Percentiles rank a stretch among this genome's conserved stretches.
phyloP scores from a whole-genome alignment of 2,329 filamentous ascomycete species.

The Aureobasidium sp. region DNA sequence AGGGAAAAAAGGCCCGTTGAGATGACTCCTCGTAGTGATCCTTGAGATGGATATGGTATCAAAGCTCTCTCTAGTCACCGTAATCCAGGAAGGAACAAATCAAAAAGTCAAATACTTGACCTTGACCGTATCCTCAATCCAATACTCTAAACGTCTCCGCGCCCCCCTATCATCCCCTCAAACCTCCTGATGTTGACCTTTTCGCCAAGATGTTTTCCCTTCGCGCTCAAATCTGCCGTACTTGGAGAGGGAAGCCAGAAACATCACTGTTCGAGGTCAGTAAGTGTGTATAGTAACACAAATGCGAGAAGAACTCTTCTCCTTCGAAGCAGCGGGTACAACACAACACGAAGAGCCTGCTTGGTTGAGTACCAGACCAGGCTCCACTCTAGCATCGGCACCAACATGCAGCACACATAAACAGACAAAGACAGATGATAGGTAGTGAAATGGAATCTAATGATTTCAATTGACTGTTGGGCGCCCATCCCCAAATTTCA shows the following conservation, averaged over 20 bases:
- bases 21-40: too few relatives aligned
- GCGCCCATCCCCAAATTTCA: slow-evolving; percentile 9
- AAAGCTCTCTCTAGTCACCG: neutral
- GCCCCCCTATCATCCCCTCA: neutral
- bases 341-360: neutral
- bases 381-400: neutral
- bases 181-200: neutral
- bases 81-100: neutral
- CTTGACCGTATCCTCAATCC: neutral
- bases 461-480: slow-evolving; percentile 12
- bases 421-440: neutral
- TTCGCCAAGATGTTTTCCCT: too few relatives aligned
- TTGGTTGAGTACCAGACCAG: neutral
- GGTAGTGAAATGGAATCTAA: slow-evolving; percentile 8
- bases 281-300: neutral
- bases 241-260: neutral
- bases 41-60: too few relatives aligned
- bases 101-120: neutral
- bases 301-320: neutral
- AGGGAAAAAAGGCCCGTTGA: too few relatives aligned
- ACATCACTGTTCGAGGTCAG: neutral
- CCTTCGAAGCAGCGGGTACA: neutral
- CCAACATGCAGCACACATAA: neutral
- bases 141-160: neutral
- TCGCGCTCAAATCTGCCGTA: too few relatives aligned